Evolutionary conservation across 2,329 filamentous ascomycete genomes (phyloP).

Genomic region (Colletotrichum filicis): DNA sequence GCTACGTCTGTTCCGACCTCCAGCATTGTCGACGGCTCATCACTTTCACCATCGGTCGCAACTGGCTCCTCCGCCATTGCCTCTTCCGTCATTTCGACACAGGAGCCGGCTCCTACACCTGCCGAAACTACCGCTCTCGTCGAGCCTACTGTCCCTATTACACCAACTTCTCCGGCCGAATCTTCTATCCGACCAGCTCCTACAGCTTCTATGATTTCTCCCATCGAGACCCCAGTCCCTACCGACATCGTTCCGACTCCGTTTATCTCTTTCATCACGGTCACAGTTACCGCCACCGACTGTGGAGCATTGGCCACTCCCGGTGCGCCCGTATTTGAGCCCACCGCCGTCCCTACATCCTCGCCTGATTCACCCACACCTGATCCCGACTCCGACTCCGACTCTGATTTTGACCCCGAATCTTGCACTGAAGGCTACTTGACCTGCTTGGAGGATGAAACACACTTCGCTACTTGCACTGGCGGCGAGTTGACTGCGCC

Average conservation of each 20-base stretch:
- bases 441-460: constrained; percentile 15
- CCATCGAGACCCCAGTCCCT: not conserved
- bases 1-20: not conserved
- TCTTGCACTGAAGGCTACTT: constrained; percentile 21
- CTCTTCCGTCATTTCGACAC: not conserved
- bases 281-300: constrained; percentile 27
- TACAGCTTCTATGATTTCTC: not conserved
- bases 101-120: not conserved
- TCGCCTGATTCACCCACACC: not conserved
- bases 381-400: not conserved
- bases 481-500: constrained; percentile 22
- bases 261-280: constrained; percentile 30
- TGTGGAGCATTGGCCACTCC: not conserved
- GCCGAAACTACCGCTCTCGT: not conserved
- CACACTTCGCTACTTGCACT: constrained; percentile 29
- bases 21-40: too few relatives aligned
- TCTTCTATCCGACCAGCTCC: not conserved
- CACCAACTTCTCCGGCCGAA: not conserved
- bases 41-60: not conserved
- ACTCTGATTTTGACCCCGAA: too few relatives aligned
- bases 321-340: not conserved
- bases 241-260: not conserved
- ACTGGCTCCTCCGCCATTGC: not conserved
- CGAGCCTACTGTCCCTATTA: not conserved
- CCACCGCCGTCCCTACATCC: not conserved